Evolutionary conservation across 495 filamentous ascomycete genomes (phyloP).

Genomic region (Daldinia grandis): DNA sequence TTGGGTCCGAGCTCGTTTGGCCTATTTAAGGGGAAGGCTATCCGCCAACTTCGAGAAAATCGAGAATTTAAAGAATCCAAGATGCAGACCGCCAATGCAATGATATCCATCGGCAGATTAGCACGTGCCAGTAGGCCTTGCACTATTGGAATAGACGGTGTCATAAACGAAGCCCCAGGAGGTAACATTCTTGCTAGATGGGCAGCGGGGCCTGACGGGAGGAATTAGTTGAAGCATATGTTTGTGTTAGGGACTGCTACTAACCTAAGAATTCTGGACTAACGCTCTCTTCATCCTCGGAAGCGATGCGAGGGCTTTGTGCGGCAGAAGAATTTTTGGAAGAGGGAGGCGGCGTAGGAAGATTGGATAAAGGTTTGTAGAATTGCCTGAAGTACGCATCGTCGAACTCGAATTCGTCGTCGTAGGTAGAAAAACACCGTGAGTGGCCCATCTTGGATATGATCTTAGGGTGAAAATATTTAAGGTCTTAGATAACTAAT

Average conservation of each 20-base stretch:
- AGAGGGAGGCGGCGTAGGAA: conserved; percentile 67
- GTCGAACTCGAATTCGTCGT: conserved; percentile 60
- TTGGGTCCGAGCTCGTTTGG: conserved; percentile 42
- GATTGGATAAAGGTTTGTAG: conserved; percentile 66
- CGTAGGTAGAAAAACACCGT: conserved; percentile 47
- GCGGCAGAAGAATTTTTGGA: conserved; percentile 52
- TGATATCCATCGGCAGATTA: conserved; percentile 57
- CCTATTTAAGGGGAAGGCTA: conserved; percentile 54
- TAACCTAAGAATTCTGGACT: conserved; percentile 58
- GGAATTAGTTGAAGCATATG: conserved; percentile 21
- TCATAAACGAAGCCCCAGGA: conserved; percentile 58
- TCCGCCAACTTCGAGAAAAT: conserved; percentile 63
- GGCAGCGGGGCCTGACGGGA: conserved; percentile 59
- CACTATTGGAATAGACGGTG: conserved; percentile 58
- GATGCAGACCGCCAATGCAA: conserved; percentile 63
- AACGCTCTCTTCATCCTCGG: conserved; percentile 54
- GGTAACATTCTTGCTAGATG: conserved; percentile 65
- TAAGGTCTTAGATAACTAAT: conserved; percentile 37
- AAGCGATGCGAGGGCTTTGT: conserved; percentile 51
- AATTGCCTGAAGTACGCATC: conserved; percentile 64
- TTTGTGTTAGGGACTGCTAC: conserved; percentile 19
- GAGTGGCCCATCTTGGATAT: conserved; percentile 43
- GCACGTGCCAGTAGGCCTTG: conserved; percentile 62
- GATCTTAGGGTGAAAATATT: conserved; percentile 15
- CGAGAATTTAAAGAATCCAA: conserved; percentile 63